Evolutionary conservation across 2,329 filamentous ascomycete genomes (phyloP).

Genomic region (Waltergamsia citrina): DNA sequence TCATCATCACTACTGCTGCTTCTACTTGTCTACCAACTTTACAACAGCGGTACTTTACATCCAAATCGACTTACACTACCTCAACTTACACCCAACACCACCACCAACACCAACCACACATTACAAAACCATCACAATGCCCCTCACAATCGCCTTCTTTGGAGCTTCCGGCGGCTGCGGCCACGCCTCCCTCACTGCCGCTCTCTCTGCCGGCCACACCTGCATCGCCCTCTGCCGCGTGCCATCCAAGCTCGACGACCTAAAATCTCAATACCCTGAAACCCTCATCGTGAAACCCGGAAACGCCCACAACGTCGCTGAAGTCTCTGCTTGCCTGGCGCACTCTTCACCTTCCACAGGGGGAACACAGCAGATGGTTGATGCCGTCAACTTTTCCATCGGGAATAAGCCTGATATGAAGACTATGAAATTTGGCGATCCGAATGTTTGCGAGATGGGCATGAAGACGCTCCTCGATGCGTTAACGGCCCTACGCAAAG

Average conservation of each 20-base stretch:
- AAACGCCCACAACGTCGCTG: slow-evolving; percentile 21
- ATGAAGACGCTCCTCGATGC: slow-evolving; percentile 22
- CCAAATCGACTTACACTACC: no score
- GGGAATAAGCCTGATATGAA: slow-evolving; percentile 19
- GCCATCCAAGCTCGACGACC: slow-evolving; percentile 25
- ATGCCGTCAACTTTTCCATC: slow-evolving; percentile 28
- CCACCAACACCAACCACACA: slow-evolving; percentile 3
- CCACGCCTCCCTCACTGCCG: slow-evolving; percentile 23
- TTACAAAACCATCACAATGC: not conserved
- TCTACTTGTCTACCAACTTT: no score
- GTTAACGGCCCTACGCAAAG: slow-evolving; percentile 7
- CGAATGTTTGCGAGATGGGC: slow-evolving; percentile 28
- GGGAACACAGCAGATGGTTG: slow-evolving; percentile 22
- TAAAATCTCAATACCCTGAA: slow-evolving; percentile 7
- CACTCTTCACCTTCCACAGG: no score
- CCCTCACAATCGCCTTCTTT: slow-evolving; percentile 17
- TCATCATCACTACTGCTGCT: no score
- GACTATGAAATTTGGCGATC: slow-evolving; percentile 21
- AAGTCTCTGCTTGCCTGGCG: slow-evolving; percentile 23
- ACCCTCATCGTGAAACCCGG: slow-evolving; percentile 27
- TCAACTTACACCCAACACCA: no score
- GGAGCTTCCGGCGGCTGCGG: slow-evolving; percentile 32
- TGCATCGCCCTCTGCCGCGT: slow-evolving; percentile 30
- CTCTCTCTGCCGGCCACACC: slow-evolving; percentile 23
- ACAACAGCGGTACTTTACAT: no score